Conservation (phyloP, 108 stramenopile species). For the Asterionellopsis glacialis region DNA sequence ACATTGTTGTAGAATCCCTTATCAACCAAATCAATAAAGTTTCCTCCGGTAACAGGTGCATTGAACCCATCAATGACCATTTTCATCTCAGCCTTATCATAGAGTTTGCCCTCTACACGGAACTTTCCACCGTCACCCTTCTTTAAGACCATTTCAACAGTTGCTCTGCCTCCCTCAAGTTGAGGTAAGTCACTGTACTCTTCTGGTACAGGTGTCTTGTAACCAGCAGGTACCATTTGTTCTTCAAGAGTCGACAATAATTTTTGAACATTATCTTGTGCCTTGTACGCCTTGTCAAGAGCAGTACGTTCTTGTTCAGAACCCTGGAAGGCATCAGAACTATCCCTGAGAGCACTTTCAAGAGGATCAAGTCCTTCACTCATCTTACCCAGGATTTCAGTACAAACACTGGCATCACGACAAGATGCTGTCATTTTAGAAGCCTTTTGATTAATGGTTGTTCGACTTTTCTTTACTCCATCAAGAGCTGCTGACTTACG, state of each 20-base stretch:
- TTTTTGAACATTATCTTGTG: slow-evolving; percentile 56
- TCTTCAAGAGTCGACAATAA: slow-evolving; percentile 79
- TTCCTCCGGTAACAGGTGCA: slow-evolving; percentile 91
- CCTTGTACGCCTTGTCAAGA: slow-evolving; percentile 74
- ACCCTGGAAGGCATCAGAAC: slow-evolving; percentile 60
- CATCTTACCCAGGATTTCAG: slow-evolving; percentile 41
- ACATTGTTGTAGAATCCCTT: slow-evolving; percentile 93
- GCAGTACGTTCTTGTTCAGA: slow-evolving; percentile 81
- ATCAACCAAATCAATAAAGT: slow-evolving; percentile 92
- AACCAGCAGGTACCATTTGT: slow-evolving; percentile 86
- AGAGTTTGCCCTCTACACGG: slow-evolving; percentile 78
- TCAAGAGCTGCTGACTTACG: slow-evolving; percentile 78
- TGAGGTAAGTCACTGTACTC: slow-evolving; percentile 87
- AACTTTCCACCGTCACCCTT: slow-evolving; percentile 74
- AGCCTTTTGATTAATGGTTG: slow-evolving; percentile 49
- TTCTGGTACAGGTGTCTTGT: slow-evolving; percentile 71
- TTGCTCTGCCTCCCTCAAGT: slow-evolving; percentile 71
- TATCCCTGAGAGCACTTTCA: slow-evolving; percentile 43
- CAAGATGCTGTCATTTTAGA: slow-evolving; percentile 63
- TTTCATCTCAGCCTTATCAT: slow-evolving; percentile 75
- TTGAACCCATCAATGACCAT: slow-evolving; percentile 95
- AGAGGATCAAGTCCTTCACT: slow-evolving; percentile 49
- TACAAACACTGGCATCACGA: slow-evolving; percentile 51
- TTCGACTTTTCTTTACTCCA: slow-evolving; percentile 73
- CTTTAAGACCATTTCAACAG: slow-evolving; percentile 87